These are phyloP conservation scores for Penicillium decumbens DNA, from an alignment of 2,329 filamentous ascomycete genomes.

Conservation along the genomic window DNA sequence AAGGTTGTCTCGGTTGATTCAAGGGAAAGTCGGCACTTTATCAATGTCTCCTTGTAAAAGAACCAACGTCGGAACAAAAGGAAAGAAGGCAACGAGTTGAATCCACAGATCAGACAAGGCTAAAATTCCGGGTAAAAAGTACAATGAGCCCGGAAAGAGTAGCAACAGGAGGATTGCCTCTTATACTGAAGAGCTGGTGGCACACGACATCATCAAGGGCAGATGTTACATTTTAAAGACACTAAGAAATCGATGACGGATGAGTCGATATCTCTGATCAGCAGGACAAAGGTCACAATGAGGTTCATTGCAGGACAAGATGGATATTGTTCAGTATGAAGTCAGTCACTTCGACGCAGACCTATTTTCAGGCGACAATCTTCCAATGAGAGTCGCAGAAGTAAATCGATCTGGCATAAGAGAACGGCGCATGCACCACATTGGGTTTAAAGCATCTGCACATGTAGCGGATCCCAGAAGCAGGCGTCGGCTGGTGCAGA, in stretches of 20 bases:
- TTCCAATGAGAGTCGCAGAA: slow-evolving; percentile 10
- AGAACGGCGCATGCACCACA: slow-evolving; percentile 11
- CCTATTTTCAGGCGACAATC: slow-evolving; percentile 8
- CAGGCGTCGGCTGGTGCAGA: slow-evolving; percentile 3
- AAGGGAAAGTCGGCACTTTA: slow-evolving; percentile 1
- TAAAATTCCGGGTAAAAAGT: slow-evolving; percentile 18
- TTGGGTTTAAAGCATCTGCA: slow-evolving; percentile 9
- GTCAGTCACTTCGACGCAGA: slow-evolving; percentile 8
- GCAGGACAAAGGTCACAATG: slow-evolving; percentile 11
- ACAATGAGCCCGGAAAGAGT: slow-evolving; percentile 15
- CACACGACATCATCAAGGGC: slow-evolving; percentile 13
- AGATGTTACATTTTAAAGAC: slow-evolving; percentile 18
- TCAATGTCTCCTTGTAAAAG: slow-evolving; percentile 1
- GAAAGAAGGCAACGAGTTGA: slow-evolving; percentile 9
- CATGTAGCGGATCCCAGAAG: background rate
- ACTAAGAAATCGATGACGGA: slow-evolving; percentile 4
- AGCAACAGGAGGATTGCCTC: slow-evolving; percentile 8
- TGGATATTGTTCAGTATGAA: slow-evolving; percentile 8
- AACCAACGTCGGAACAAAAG: slow-evolving; percentile 7
- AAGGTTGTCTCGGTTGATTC: background rate
- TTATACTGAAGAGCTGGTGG: slow-evolving; percentile 18
- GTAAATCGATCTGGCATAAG: slow-evolving; percentile 17
- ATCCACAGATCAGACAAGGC: slow-evolving; percentile 10
- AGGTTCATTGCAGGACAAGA: slow-evolving; percentile 4
- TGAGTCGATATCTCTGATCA: slow-evolving; percentile 11